These are phyloP conservation scores for Fusarium begoniae DNA, from an alignment of 2,329 filamentous ascomycete genomes.

Conservation along the genomic window DNA sequence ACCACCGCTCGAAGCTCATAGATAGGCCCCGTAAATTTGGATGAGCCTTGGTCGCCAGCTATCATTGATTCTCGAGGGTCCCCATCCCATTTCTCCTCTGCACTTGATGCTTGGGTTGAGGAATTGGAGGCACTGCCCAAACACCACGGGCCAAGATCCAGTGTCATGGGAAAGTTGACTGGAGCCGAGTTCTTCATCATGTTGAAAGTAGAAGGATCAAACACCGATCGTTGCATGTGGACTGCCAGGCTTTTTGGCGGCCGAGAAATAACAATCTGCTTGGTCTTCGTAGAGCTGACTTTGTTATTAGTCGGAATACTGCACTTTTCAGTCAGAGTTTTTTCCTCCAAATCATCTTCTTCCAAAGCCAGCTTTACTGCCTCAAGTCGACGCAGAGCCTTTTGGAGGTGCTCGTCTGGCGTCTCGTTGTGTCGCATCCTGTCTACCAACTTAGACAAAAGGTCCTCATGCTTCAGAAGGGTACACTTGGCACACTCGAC, in stretches of 20 bases:
- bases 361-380: conserved; percentile 77
- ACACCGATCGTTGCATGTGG: conserved; percentile 92
- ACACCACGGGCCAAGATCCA: conserved; percentile 88
- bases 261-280: conserved; percentile 86
- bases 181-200: conserved; percentile 85
- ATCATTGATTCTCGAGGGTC: conserved; percentile 80
- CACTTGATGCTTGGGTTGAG: background rate
- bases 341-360: conserved; percentile 81
- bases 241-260: conserved; percentile 83
- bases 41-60: conserved; percentile 60
- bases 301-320: conserved; percentile 73
- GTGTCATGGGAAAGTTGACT: conserved; percentile 76
- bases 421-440: conserved; percentile 47
- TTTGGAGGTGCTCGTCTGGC: conserved; percentile 61
- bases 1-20: conserved; percentile 87
- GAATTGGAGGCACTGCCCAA: conserved; percentile 64
- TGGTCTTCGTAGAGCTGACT: conserved; percentile 83
- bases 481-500: conserved; percentile 95
- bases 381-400: conserved; percentile 65
- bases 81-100: conserved; percentile 73
- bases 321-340: conserved; percentile 69
- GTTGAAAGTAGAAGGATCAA: conserved; percentile 82
- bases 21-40: conserved; percentile 64
- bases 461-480: conserved; percentile 65
- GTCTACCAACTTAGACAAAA: conserved; percentile 59